Evolutionary conservation across 495 filamentous ascomycete genomes (phyloP).

Genomic region (Margaritispora aquatica): DNA sequence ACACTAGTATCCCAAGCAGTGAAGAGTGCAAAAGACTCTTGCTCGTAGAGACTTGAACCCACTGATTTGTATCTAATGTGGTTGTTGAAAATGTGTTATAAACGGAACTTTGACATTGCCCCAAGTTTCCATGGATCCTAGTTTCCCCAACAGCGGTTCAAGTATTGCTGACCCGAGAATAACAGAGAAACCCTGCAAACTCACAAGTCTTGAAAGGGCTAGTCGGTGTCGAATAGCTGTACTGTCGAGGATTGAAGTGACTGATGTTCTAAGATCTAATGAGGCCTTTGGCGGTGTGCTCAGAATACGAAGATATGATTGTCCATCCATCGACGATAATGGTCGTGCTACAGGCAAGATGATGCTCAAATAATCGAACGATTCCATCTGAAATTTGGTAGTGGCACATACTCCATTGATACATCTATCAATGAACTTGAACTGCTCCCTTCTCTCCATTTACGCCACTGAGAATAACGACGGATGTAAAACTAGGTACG

Average conservation of each 20-base stretch:
- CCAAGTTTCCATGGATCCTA: conserved; percentile 10
- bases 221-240: conserved; percentile 7
- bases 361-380: conserved; percentile 13
- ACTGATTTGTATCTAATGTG: conserved; percentile 9
- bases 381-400: conserved; percentile 8
- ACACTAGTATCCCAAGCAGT: conserved; percentile 16
- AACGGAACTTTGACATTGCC: conserved; percentile 21
- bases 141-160: conserved; percentile 2
- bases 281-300: conserved; percentile 2
- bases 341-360: conserved; percentile 15
- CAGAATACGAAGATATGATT: conserved; percentile 18
- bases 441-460: conserved; percentile 1
- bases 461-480: conserved; percentile 13
- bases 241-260: conserved; percentile 17
- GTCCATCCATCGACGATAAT: conserved; percentile 17
- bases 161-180: conserved; percentile 11
- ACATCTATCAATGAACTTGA: conserved; percentile 9
- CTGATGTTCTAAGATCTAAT: not conserved
- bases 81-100: conserved; percentile 1
- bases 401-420: conserved; percentile 15
- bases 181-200: conserved; percentile 13
- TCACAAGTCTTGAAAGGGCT: not conserved
- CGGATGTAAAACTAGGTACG: conserved; percentile 8
- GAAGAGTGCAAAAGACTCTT: conserved; percentile 15
- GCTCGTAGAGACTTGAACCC: conserved; percentile 4